Evolutionary conservation across 176 grass and related monocot species (phyloP).

Genomic region (Oryza brachyantha): DNA sequence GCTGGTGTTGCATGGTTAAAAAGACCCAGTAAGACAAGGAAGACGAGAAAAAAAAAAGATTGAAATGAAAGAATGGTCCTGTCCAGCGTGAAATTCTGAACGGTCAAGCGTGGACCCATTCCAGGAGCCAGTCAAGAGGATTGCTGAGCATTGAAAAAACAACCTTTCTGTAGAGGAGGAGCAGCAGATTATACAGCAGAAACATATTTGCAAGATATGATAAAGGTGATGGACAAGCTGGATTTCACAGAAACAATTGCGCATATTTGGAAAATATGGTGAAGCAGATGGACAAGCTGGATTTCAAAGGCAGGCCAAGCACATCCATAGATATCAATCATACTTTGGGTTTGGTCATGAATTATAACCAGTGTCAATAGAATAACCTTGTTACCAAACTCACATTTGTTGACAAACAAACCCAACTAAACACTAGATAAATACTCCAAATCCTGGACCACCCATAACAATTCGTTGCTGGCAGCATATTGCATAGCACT

Average conservation of each 20-base stretch:
- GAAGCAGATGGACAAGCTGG: neutral
- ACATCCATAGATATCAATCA: neutral
- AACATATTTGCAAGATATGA: neutral
- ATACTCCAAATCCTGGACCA: neutral
- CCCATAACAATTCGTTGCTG: neutral
- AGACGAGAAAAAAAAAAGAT: too few species aligned
- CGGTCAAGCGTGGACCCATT: too few species aligned
- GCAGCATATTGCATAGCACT: neutral
- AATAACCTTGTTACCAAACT: neutral
- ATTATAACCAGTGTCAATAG: neutral
- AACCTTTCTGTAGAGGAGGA: too few species aligned
- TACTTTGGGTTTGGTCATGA: neutral
- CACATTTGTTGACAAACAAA: constrained; percentile 3
- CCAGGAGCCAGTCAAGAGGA: too few species aligned
- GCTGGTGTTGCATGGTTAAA: neutral
- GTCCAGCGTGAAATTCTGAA: too few species aligned
- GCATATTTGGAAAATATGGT: too few species aligned
- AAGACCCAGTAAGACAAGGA: too few species aligned
- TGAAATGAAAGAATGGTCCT: too few species aligned
- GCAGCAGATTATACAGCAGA: neutral
- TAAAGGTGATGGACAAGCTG: too few species aligned
- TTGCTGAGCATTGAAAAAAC: too few species aligned
- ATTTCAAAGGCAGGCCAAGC: neutral
- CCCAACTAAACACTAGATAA: neutral
- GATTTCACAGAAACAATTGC: too few species aligned